Base-by-base conservation (phyloP, 2,329 filamentous ascomycete genomes). In the Massarina eburnea region DNA sequence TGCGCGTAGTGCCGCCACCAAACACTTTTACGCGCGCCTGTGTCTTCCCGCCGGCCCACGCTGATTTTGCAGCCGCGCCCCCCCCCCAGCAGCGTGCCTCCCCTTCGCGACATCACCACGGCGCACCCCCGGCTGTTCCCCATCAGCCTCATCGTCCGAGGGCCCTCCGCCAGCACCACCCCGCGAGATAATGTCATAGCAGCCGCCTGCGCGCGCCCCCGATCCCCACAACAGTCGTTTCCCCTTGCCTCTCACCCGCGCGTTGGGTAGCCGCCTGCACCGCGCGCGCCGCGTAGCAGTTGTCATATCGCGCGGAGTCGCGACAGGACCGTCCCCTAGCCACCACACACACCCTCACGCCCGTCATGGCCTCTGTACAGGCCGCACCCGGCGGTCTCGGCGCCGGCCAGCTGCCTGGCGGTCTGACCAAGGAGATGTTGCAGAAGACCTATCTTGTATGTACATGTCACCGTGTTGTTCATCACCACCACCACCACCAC, bases 311-410 rank as follows among this genome's bases (percentile, higher is more conserved):
- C 48, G 21, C 37, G 51, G 35, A 58, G 46, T 41, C 38, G 33
- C 44, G 35, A 14, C 35, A 43, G n/a, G n/a, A n/a, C n/a, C n/a
- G n/a, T 43, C 51, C 54, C 51, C 57, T 55, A 49, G 54, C 47
- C 42, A 51, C 39, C 36, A 42, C 49, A 46, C 46, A 43, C 39
- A 39, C 27, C 44, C 39, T 49, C 38, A 52, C 51, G 41, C 39
- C 43, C 57, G 62, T 44, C 55, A 95, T 95, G 89, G 85, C 89
- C 70, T 91, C 88, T 53, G 84, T 91, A 64, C 89, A 94, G 75
- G 74, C 83, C 62, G 79, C 84, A 55, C 82, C 85, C 54, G 81
- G 82, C 61, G 81, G 87, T 71, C 82, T 86, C 71, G 80, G 81
- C 54, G 82, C 81, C 59, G 78, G 74, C 37, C 77, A 78, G 50